Evolutionary conservation across 164 flowering plant species (phyloP), one percentile per base, ranked within the genome.

Genomic region (Buxus sempervirens): DNA sequence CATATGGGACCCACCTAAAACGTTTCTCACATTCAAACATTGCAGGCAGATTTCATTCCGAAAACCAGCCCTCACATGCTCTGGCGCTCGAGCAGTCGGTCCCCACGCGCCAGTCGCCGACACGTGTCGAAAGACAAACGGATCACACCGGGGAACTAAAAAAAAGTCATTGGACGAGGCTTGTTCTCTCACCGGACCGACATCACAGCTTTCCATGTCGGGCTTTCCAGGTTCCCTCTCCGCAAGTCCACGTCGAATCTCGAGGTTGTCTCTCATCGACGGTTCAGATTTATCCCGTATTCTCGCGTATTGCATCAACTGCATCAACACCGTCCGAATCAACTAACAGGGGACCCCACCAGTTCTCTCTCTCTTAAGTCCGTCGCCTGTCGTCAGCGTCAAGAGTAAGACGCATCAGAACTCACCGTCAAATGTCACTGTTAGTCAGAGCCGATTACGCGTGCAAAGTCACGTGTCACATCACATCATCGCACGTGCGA

Each of bases 121-220:
- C 59, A 65, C 68, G 68, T 65, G 68, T 49, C 68, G 20, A 15
- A 28, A 56, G 53, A 25, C 57, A 62, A 36, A 8, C 53, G 62
- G 70, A n/a, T n/a, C n/a, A n/a, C n/a, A n/a, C 36, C 53, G 54
- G 53, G 70, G 57, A 66, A n/a, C n/a, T n/a, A n/a, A 56, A 25
- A 66, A 38, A 66, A 66, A 21, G 32, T 62, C 62, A 57, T 57
- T 57, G 21, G 56, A 66, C 54, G 54, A 19, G 20, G 15, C 51
- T 15, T 45, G 23, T 54, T 19, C 45, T 4, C 25, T 27, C 38
- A 13, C 48, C 68, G 22, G 55, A 20, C 55, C n/a, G 55, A 19
- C 21, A 53, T 53, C 18, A 18, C 15, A 48, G 19, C 20, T 20
- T 53, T 18, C 3, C 55, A 18, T 53, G 55, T 53, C 55, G 55